phyloP scores from a whole-genome alignment of 2,329 filamentous ascomycete genomes.

The Clarireedia paspali region DNA sequence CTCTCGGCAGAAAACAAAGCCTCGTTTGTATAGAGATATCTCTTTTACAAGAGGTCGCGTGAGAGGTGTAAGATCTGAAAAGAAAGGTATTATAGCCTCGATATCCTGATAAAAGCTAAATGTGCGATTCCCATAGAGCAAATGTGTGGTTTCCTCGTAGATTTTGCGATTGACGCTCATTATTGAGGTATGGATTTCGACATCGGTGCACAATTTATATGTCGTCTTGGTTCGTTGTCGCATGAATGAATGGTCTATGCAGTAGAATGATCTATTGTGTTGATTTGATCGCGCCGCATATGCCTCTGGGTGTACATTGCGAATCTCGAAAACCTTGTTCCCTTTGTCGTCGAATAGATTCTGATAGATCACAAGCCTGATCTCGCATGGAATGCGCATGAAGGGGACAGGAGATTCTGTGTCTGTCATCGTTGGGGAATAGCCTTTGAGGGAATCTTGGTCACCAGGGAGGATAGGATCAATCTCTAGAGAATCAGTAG shows the following conservation, averaged over 20 bases:
- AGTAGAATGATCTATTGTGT: conserved; percentile 33
- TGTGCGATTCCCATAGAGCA: conserved; percentile 47
- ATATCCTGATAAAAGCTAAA: conserved; percentile 54
- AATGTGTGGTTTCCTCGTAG: conserved; percentile 46
- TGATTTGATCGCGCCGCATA: conserved; percentile 18
- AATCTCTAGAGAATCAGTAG: too few relatives aligned
- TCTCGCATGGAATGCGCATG: conserved; percentile 21
- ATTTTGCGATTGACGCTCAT: conserved; percentile 40
- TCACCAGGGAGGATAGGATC: too few relatives aligned
- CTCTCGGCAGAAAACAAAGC: conserved; percentile 44
- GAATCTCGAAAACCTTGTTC: conserved; percentile 33
- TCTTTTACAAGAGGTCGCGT: conserved; percentile 40
- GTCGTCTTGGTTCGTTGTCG: conserved; percentile 44
- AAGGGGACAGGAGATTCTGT: conserved; percentile 11
- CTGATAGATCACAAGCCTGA: conserved; percentile 26
- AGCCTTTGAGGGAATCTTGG: too few relatives aligned
- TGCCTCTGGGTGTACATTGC: conserved; percentile 27
- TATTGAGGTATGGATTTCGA: conserved; percentile 36
- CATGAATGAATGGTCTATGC: conserved; percentile 32
- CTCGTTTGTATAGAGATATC: conserved; percentile 48
- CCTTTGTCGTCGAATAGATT: conserved; percentile 35
- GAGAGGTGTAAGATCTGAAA: conserved; percentile 45
- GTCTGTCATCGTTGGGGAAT: not conserved
- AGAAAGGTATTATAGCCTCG: conserved; percentile 52
- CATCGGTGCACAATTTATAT: conserved; percentile 41